Percentiles rank a stretch among this genome's conserved stretches.
These are phyloP conservation scores for Umbilicaria muhlenbergii DNA, from an alignment of 495 filamentous ascomycete genomes.

Conservation along the genomic window DNA sequence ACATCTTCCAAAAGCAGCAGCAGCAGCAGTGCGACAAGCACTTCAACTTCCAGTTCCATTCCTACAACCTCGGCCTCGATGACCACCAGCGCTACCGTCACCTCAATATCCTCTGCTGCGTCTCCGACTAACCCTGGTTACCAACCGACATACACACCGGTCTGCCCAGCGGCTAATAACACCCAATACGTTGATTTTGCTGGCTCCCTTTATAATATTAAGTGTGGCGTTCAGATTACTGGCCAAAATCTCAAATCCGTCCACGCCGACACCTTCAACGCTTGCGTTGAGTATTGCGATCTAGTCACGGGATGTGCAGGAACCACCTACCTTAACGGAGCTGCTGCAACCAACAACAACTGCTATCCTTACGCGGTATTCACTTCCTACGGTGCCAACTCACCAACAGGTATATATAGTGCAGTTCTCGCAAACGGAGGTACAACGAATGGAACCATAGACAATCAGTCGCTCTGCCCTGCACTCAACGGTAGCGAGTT, in stretches of 20 bases:
- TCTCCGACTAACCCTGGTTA: no score
- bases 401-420: no score
- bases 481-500: background rate
- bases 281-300: slow-evolving; percentile 5
- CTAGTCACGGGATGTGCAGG: slow-evolving; percentile 1
- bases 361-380: slow-evolving; percentile 6
- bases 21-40: no score
- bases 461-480: slow-evolving; percentile 1
- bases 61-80: no score
- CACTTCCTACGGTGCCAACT: background rate
- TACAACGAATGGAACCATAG: no score
- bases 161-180: background rate
- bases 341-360: background rate
- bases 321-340: background rate
- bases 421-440: no score
- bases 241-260: background rate
- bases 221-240: slow-evolving; percentile 1
- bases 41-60: no score
- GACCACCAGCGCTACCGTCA: no score
- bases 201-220: slow-evolving; percentile 2
- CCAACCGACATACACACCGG: background rate
- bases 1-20: no score
- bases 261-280: slow-evolving; percentile 6
- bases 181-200: slow-evolving; percentile 1
- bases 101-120: no score